Evolutionary conservation across 2,329 filamentous ascomycete species (phyloP).

Genomic region (Botrytis fabae): DNA sequence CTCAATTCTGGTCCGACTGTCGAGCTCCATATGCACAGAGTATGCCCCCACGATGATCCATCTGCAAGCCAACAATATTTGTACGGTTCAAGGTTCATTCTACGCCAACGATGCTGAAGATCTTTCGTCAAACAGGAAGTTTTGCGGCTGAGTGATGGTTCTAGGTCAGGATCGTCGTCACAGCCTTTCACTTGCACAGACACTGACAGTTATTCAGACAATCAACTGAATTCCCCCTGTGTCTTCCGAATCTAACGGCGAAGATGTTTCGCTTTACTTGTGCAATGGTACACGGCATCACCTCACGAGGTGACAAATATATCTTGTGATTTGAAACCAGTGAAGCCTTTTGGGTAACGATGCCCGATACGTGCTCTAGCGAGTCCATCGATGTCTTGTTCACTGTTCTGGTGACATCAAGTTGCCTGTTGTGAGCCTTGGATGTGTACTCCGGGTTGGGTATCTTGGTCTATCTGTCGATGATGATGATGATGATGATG

Average conservation of each 20-base stretch:
- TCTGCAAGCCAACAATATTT: not conserved
- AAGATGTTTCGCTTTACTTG: not conserved
- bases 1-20: not conserved
- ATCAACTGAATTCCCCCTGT: not conserved
- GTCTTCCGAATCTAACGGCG: not conserved
- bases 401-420: not conserved
- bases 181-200: not conserved
- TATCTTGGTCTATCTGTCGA: not conserved
- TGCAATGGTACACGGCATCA: not conserved
- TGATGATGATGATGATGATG: too few relatives aligned
- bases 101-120: not conserved
- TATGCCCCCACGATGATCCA: not conserved
- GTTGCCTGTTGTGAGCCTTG: too few relatives aligned
- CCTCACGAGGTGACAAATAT: not conserved
- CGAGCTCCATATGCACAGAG: not conserved
- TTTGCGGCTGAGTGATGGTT: not conserved
- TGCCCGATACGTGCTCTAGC: not conserved
- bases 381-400: not conserved
- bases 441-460: not conserved
- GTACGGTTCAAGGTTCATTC: not conserved
- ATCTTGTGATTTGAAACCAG: not conserved
- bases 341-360: not conserved
- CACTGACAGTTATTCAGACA: not conserved
- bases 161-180: not conserved
- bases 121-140: not conserved